Evolutionary conservation across 805 yeast species (phyloP).

Genomic region (Blastobotrys peoriensis): DNA sequence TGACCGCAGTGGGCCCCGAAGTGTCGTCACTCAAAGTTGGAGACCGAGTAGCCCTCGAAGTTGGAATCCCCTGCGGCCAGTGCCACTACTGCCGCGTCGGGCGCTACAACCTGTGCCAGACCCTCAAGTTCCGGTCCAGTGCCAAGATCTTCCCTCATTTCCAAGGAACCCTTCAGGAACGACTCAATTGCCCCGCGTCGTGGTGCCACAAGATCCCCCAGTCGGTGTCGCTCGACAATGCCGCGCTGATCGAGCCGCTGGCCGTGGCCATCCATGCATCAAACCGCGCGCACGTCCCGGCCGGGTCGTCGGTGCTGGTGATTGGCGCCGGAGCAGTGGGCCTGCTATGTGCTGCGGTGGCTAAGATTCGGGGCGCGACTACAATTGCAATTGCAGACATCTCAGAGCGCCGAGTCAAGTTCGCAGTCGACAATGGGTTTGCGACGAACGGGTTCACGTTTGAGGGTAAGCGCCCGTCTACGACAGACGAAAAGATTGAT

Average conservation of each 20-base stretch:
- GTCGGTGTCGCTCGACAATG: slow-evolving; percentile 70
- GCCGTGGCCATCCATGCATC: slow-evolving; percentile 82
- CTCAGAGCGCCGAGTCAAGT: slow-evolving; percentile 32
- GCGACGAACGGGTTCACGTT: slow-evolving; percentile 26
- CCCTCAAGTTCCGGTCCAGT: slow-evolving; percentile 87
- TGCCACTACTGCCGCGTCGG: slow-evolving; percentile 78
- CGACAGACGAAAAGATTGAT: slow-evolving; percentile 52
- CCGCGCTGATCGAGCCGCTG: slow-evolving; percentile 82
- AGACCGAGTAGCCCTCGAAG: slow-evolving; percentile 84
- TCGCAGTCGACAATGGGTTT: slow-evolving; percentile 28
- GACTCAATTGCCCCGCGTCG: slow-evolving; percentile 58
- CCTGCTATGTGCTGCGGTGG: slow-evolving; percentile 67
- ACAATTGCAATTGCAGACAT: slow-evolving; percentile 68
- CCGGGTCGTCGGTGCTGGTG: slow-evolving; percentile 47
- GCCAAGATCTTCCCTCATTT: slow-evolving; percentile 49
- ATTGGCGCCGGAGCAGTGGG: slow-evolving; percentile 54
- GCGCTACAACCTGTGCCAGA: slow-evolving; percentile 74
- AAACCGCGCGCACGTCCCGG: slow-evolving; percentile 50
- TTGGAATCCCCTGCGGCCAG: slow-evolving; percentile 73
- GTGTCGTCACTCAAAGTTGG: slow-evolving; percentile 69
- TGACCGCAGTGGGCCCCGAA: slow-evolving; percentile 59
- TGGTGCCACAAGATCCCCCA: slow-evolving; percentile 76
- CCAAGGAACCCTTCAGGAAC: slow-evolving; percentile 59
- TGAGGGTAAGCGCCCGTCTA: slow-evolving; percentile 17
- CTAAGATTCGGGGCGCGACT: slow-evolving; percentile 61